phyloP scores from a whole-genome alignment of 2,329 filamentous ascomycete genomes.

The Fonsecaea nubica region DNA sequence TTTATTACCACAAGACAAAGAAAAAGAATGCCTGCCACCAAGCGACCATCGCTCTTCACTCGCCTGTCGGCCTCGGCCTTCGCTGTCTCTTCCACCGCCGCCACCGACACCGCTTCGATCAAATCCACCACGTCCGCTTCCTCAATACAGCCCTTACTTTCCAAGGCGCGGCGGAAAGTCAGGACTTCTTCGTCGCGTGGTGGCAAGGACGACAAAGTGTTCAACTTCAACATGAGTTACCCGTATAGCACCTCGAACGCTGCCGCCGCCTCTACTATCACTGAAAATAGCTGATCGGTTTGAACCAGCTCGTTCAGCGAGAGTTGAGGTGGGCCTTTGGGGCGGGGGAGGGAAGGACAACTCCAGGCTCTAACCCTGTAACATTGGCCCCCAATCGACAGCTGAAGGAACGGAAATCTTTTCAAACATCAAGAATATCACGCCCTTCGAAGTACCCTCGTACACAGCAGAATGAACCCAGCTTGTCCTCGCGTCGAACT shows the following conservation, averaged over 20 bases:
- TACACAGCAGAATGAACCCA: not conserved
- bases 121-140: constrained; percentile 10
- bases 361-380: not conserved
- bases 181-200: not conserved
- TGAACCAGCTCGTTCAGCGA: not conserved
- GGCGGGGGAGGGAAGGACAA: not conserved
- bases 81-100: not conserved
- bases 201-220: not conserved
- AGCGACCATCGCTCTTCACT: constrained; percentile 12
- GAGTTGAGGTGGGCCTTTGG: not conserved
- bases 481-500: not conserved
- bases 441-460: not conserved
- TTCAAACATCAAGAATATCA: not conserved
- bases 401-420: not conserved
- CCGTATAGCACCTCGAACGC: not conserved
- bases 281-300: not conserved
- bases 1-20: not conserved
- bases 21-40: constrained; percentile 1
- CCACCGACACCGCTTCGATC: constrained; percentile 4
- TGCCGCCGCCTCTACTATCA: not conserved
- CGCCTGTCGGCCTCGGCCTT: constrained; percentile 13
- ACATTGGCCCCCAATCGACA: not conserved
- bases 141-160: constrained; percentile 13
- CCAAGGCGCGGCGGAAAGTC: constrained; percentile 2
- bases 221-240: constrained; percentile 18